Percentiles rank a stretch among this genome's conserved stretches.
Conservation (phyloP, 2,329 filamentous ascomycete species). For the Fusarium sp. region DNA sequence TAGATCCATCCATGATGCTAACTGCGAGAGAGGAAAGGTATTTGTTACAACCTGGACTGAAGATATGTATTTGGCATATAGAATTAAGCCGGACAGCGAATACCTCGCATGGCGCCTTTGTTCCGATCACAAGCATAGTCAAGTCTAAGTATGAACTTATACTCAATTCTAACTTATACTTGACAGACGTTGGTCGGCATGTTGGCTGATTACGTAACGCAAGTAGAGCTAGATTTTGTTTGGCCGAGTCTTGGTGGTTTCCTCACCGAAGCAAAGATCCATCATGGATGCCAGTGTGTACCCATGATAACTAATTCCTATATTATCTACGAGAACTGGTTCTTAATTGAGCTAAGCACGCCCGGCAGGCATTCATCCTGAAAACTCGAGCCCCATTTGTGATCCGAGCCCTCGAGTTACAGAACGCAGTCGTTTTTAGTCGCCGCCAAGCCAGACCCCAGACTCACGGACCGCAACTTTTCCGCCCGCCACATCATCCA, state of each 20-base stretch:
- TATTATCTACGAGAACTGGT: background rate
- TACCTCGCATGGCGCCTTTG: background rate
- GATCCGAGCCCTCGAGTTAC: background rate
- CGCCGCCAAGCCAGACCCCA: slow-evolving; percentile 28
- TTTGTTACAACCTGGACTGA: background rate
- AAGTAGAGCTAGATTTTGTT: background rate
- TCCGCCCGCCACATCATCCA: slow-evolving; percentile 14
- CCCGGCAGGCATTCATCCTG: background rate
- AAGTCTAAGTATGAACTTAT: background rate
- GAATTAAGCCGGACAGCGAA: background rate
- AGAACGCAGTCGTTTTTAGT: background rate
- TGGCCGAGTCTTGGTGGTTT: background rate
- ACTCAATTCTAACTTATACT: background rate
- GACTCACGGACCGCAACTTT: slow-evolving; percentile 31
- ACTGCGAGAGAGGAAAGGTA: background rate
- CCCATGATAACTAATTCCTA: background rate
- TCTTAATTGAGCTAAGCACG: background rate
- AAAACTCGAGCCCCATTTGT: background rate
- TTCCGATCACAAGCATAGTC: background rate
- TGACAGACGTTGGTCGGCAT: background rate
- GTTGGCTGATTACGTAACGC: background rate
- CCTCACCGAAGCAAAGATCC: background rate
- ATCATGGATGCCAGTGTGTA: background rate
- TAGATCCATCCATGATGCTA: background rate
- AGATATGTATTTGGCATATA: background rate